Base-by-base conservation (phyloP, 495 filamentous ascomycete species). In the Cercophora samala region DNA sequence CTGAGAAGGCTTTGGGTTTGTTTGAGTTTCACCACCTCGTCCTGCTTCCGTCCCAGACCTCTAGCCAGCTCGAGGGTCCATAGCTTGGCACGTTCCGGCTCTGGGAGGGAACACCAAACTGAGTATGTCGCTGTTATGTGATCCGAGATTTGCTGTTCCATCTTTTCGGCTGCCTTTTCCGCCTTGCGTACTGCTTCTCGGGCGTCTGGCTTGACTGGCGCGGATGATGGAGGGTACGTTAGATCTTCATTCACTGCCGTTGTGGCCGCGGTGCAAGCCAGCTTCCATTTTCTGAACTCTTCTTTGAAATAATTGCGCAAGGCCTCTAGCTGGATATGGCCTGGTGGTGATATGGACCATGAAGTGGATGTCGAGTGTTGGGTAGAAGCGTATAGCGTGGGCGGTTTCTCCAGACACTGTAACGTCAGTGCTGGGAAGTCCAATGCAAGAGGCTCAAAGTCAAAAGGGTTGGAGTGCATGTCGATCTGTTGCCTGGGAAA, bases 61-160 rank as follows among this genome's bases (percentile, higher is more conserved):
- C 92, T 87, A 1, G 88, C 88, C 52, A 92, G 82, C 72, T 94
- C 91, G n/a, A 94, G 78, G 32, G 83, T 86, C 93, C 93, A 97
- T 4, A 85, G 74, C 46, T 92, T 87, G 32, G 82, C 81, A 42
- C 84, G 83, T 52, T 87, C 78, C 19, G 85, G 81, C 9, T 78
- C 74, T 1, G 88, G 69, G 1, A 93, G 79, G 1, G 74, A 76
- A 21, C 80, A 83, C 92, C 92, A 97, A 52, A 90, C 86, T 21
- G 84, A 81, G 74, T 85, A 96, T 3, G 90, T 86, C 15, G 86
- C 81, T 22, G 88, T 83, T 1, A 96, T 72, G 73, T 97, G 93
- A 24, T 87, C 79, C 26, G 81, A 81, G 22, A 90, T 82, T 69
- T 89, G 86, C 62, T 86, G 82, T 67, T 87, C 85, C 55, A 89